These are phyloP conservation scores for Scortechinia acanthostroma DNA, from an alignment of 2,329 filamentous ascomycete genomes.

Conservation along the genomic window DNA sequence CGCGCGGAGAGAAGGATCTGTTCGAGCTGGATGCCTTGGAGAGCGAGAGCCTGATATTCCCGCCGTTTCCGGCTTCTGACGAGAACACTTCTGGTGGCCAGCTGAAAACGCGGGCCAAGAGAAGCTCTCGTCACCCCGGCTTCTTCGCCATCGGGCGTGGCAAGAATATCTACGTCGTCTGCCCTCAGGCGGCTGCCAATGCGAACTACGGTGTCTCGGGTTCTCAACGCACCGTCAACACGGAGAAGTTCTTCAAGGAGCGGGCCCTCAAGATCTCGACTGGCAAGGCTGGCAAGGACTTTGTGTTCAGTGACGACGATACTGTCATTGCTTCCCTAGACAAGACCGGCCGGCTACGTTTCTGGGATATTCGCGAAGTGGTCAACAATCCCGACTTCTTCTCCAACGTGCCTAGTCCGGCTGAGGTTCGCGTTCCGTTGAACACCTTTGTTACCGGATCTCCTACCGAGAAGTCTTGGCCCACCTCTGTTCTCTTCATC, in stretches of 20 bases:
- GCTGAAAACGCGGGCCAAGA: constrained; percentile 88
- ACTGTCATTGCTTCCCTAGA: constrained; percentile 89
- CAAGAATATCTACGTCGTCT: constrained; percentile 89
- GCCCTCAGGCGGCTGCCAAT: constrained; percentile 27
- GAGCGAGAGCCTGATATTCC: constrained; percentile 80
- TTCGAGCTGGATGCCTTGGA: constrained; percentile 75
- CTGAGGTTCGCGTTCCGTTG: constrained; percentile 79
- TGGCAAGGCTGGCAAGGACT: constrained; percentile 96
- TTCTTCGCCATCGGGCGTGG: constrained; percentile 93
- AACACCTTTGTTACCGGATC: constrained; percentile 81
- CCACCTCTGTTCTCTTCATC: constrained; percentile 88
- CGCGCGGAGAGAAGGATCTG: constrained; percentile 70
- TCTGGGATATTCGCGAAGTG: constrained; percentile 90
- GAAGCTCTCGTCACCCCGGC: constrained; percentile 80
- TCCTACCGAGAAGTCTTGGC: constrained; percentile 88
- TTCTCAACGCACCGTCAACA: constrained; percentile 1
- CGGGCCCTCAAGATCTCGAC: constrained; percentile 71
- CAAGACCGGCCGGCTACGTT: constrained; percentile 91
- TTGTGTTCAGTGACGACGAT: constrained; percentile 95
- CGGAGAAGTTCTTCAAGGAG: constrained; percentile 2
- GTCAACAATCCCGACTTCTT: neutral
- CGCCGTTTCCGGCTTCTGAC: constrained; percentile 77
- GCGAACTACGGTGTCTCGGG: neutral
- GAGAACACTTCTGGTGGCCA: constrained; percentile 87
- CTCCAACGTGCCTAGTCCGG: constrained; percentile 36